Evolutionary conservation across 140 eudicot species (phyloP), one percentile per base, ranked within the genome.

Genomic region (Anethum foeniculum): DNA sequence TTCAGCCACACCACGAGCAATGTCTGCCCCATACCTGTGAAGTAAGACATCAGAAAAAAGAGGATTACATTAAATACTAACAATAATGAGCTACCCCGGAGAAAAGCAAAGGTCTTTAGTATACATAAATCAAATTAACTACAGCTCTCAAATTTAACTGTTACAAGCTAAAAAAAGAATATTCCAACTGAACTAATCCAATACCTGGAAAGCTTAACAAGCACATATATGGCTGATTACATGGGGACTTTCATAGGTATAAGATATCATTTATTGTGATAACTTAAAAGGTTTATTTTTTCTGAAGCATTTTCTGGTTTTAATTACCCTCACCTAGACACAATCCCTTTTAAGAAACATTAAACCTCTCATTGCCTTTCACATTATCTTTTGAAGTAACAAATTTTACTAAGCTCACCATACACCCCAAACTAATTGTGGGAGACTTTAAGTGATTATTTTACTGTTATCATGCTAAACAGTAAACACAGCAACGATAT

Each of bases 1-100:
- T 83, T 95, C 99, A 76, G 99, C 97, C 75, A 95, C 97, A 81
- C 99, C 99, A 75, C 99, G 96, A 71, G 99, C 97, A 86, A 95
- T 90, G 85, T 95, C 99, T 54, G 96, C 97, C 25, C 99, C 99
- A 65, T 95, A 95, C 86, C 99, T 95, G 54, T 65, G 36, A 75
- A 47, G 19, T 34, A 77, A 28, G 34, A 0, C 25, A 46, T 58
- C 43, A 51, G 71, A 73, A 5, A 5, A 5, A 80, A 56, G 44
- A 43, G 56, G 69, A 32, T 65, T 77, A 47, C 81, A 19, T 71
- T 47, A 71, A 51, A 32, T 41, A 23, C 69, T 68, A 48, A 27
- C 38, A 46, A 18, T 36, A 9, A 30, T 30, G 43, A 52, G 80
- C 68, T 49, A 12, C 1, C 11, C 18, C 0, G 18, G 28, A n/a